A percentile compares a stretch with the other conserved stretches of the same genome.
Conservation (phyloP, 257 asterid genomes). For the Cordia subcordata region DNA sequence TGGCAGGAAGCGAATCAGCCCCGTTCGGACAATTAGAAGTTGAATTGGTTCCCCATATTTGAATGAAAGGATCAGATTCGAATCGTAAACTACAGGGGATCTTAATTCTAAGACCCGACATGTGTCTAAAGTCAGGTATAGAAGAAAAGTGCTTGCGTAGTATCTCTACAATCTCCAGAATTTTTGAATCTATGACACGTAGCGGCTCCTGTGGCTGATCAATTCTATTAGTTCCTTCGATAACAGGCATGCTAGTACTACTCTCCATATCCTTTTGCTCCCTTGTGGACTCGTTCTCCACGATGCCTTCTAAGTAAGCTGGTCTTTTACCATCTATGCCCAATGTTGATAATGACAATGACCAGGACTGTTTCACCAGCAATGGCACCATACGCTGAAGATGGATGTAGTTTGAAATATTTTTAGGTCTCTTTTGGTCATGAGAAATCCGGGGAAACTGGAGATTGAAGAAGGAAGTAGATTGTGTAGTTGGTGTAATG, state of each 20-base stretch:
- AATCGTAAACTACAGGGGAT: constrained; percentile 64
- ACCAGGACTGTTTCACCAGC: constrained; percentile 86
- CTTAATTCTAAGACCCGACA: constrained; percentile 74
- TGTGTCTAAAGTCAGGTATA: constrained; percentile 75
- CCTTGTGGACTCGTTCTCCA: constrained; percentile 38
- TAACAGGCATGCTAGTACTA: constrained; percentile 25
- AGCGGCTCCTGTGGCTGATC: constrained; percentile 58
- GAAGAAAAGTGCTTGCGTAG: constrained; percentile 73
- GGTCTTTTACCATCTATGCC: constrained; percentile 40
- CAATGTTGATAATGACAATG: constrained; percentile 61
- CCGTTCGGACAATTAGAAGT: constrained; percentile 29
- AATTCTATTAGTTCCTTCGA: constrained; percentile 33
- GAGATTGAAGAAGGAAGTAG: constrained; percentile 52
- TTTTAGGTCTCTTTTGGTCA: constrained; percentile 44
- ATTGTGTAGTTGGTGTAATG: constrained; percentile 62
- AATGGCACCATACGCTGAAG: constrained; percentile 62
- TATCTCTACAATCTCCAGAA: constrained; percentile 56
- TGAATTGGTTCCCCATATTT: constrained; percentile 29
- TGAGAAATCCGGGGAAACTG: constrained; percentile 51
- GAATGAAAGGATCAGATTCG: constrained; percentile 54
- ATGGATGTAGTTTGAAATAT: constrained; percentile 52
- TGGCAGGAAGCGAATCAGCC: constrained; percentile 68
- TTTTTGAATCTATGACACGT: constrained; percentile 85
- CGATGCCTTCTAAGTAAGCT: constrained; percentile 48
- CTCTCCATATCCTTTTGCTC: constrained; percentile 46